Conservation (phyloP, 2,329 filamentous ascomycete genomes). For the Sporothrix phasma region DNA sequence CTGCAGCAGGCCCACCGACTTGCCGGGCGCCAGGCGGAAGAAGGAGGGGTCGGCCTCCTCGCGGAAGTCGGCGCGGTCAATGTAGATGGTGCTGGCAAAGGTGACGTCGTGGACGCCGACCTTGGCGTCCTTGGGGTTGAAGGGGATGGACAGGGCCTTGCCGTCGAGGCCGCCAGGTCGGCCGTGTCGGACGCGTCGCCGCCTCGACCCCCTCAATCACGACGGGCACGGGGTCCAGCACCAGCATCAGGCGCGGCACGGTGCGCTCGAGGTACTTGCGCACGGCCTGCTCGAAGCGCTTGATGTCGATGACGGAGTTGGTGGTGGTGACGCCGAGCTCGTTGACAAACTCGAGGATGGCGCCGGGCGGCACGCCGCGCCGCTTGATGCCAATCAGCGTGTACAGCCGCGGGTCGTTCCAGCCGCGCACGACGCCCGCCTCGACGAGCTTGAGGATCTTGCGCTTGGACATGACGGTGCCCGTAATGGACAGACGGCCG, state of each 20-base stretch:
- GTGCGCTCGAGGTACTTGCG: conserved; percentile 79
- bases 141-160: conserved; percentile 57
- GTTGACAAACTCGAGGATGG: conserved; percentile 81
- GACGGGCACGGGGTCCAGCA: conserved; percentile 76
- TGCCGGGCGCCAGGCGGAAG: conserved; percentile 67
- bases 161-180: conserved; percentile 36
- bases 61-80: conserved; percentile 71
- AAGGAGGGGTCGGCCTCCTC: conserved; percentile 63
- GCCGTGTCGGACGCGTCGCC: not conserved
- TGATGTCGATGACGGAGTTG: conserved; percentile 67
- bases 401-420: conserved; percentile 87
- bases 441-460: conserved; percentile 72
- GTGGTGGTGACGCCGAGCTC: conserved; percentile 85
- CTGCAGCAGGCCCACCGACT: conserved; percentile 61
- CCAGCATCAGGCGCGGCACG: conserved; percentile 79
- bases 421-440: conserved; percentile 65
- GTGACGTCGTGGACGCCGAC: conserved; percentile 51
- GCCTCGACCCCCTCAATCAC: conserved; percentile 67
- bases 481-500: conserved; percentile 59
- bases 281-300: conserved; percentile 76
- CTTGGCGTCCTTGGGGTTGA: conserved; percentile 68
- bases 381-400: conserved; percentile 77
- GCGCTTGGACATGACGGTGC: conserved; percentile 80
- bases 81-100: conserved; percentile 73
- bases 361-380: conserved; percentile 77